Evolutionary conservation across 1,284 basidiomycete species (phyloP).

Genomic region (Puccinia polysora): DNA sequence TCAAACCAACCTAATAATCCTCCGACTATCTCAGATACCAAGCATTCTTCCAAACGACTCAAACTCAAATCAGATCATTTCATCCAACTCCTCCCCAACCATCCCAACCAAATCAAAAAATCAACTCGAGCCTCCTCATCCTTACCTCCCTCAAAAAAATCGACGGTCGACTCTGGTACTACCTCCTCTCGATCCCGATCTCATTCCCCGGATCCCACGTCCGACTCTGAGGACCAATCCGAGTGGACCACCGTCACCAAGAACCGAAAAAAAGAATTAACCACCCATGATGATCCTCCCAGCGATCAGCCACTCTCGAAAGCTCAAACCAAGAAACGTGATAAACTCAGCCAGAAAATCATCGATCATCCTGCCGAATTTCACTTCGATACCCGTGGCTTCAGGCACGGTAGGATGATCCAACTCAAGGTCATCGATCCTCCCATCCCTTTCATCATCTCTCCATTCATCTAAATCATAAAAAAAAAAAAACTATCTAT

Average conservation of each 20-base stretch:
- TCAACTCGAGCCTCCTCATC: no score
- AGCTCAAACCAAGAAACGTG: constrained; percentile 45
- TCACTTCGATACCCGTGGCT: constrained; percentile 50
- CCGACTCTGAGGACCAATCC: not conserved
- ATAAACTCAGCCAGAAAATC: constrained; percentile 12
- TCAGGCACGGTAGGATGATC: constrained; percentile 48
- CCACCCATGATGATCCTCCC: not conserved
- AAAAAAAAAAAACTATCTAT: no score
- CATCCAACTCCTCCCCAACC: not conserved
- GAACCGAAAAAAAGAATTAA: constrained; percentile 25
- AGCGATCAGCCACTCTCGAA: constrained; percentile 1
- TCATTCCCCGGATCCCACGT: no score
- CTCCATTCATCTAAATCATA: no score
- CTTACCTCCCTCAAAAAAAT: no score
- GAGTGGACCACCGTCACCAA: constrained; percentile 18
- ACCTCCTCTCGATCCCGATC: no score
- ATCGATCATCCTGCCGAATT: constrained; percentile 48
- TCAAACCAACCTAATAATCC: not conserved
- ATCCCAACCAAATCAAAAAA: not conserved
- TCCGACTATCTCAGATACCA: not conserved
- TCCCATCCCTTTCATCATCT: no score
- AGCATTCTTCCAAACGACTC: constrained; percentile 13
- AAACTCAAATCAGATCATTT: not conserved
- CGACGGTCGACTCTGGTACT: no score
- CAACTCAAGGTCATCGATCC: constrained; percentile 48